Conservation (phyloP, 148 eudicot species). For the Amaranthus palmeri region DNA sequence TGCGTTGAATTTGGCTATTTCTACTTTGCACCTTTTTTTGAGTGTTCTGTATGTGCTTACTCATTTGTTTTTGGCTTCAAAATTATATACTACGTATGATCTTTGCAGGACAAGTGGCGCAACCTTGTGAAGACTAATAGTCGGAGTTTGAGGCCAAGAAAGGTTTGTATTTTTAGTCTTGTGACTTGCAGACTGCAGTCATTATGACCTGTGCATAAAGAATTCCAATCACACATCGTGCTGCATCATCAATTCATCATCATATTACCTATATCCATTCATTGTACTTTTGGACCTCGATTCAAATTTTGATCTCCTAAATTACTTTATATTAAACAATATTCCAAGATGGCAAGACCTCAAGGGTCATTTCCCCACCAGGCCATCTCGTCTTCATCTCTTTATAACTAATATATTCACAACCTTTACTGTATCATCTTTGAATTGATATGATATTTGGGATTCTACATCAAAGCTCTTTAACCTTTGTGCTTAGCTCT, state of each 20-base stretch:
- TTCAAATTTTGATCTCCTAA: too few species aligned
- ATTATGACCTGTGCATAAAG: not conserved
- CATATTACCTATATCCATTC: not conserved
- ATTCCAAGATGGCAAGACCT: too few species aligned
- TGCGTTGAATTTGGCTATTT: not conserved
- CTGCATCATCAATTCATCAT: not conserved
- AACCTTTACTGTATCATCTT: too few species aligned
- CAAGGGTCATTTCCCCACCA: too few species aligned
- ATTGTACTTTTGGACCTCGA: not conserved
- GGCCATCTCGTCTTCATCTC: too few species aligned
- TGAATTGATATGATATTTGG: too few species aligned
- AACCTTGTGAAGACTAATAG: slow-evolving; percentile 56
- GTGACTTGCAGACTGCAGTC: not conserved
- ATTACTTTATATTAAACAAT: too few species aligned
- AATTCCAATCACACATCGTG: not conserved
- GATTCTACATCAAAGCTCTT: too few species aligned
- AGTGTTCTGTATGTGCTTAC: not conserved
- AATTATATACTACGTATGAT: slow-evolving; percentile 5
- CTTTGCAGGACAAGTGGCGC: slow-evolving; percentile 74
- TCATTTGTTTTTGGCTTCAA: slow-evolving; percentile 4
- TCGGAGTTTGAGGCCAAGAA: slow-evolving; percentile 23
- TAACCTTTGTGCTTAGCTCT: too few species aligned
- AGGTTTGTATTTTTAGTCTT: slow-evolving; percentile 31
- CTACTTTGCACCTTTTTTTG: not conserved
- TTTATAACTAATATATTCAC: too few species aligned